These are phyloP conservation scores for Cucurbita ficifolia DNA, from an alignment of 306 rosid species.

Conservation along the genomic window DNA sequence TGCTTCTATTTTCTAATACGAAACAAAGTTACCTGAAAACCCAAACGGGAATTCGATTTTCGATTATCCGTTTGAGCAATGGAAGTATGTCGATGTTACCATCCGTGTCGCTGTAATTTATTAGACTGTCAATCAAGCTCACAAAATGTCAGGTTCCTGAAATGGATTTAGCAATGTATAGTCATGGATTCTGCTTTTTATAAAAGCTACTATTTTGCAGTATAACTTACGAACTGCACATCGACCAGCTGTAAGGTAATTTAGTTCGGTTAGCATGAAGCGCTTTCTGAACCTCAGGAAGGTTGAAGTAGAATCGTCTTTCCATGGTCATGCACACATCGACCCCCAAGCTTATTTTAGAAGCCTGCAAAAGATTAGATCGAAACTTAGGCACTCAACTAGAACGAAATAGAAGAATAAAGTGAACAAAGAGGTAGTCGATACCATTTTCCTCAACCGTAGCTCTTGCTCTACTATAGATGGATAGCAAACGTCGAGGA, in stretches of 20 bases:
- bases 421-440: background rate
- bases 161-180: background rate
- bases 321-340: conserved; percentile 74
- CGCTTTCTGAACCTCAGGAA: conserved; percentile 84
- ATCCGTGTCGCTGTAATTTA: conserved; percentile 51
- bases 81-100: conserved; percentile 61
- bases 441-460: conserved; percentile 53
- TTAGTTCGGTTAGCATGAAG: conserved; percentile 93
- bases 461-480: conserved; percentile 72
- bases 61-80: conserved; percentile 50
- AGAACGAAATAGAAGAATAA: background rate
- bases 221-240: conserved; percentile 59
- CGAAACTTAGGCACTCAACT: background rate
- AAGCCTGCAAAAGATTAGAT: conserved; percentile 35
- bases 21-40: conserved; percentile 55
- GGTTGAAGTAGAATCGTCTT: conserved; percentile 49
- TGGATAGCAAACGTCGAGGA: conserved; percentile 84
- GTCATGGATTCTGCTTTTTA: background rate
- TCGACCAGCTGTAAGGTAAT: conserved; percentile 52
- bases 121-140: conserved; percentile 25
- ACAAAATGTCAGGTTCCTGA: conserved; percentile 7
- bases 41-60: conserved; percentile 65
- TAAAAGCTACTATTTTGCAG: background rate
- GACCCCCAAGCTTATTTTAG: conserved; percentile 60
- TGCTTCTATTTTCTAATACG: background rate